phyloP scores from a whole-genome alignment of 352 stramenopile species.

The Phytophthora cactorum region DNA sequence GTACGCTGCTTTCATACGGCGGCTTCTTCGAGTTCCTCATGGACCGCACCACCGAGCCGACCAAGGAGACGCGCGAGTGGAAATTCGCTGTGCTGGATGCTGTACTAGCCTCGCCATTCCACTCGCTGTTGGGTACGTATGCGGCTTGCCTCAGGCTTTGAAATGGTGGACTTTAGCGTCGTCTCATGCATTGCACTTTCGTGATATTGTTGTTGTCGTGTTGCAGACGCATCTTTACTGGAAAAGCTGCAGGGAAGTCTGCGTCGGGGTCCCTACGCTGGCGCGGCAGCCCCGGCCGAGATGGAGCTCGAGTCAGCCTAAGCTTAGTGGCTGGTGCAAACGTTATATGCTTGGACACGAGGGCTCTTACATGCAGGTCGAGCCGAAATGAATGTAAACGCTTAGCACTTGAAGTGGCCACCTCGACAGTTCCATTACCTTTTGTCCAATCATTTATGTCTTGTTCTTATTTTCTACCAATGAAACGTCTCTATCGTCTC shows the following conservation, averaged over 20 bases:
- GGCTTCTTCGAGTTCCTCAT: constrained; percentile 89
- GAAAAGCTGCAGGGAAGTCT: constrained; percentile 67
- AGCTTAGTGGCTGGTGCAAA: constrained; percentile 2
- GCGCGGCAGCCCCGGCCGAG: constrained; percentile 44
- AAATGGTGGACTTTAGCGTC: constrained; percentile 10
- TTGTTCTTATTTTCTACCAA: constrained; percentile 1
- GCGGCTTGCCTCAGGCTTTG: constrained; percentile 7
- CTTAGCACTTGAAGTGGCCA: constrained; percentile 9
- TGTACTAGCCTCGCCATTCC: constrained; percentile 71
- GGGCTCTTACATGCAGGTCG: not conserved
- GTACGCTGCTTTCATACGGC: constrained; percentile 68
- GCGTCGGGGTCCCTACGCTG: constrained; percentile 68
- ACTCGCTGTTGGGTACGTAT: constrained; percentile 59
- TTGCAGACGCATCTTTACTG: constrained; percentile 56
- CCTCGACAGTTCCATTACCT: constrained; percentile 3
- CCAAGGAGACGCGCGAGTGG: constrained; percentile 87
- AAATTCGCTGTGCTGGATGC: constrained; percentile 89
- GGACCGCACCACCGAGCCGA: constrained; percentile 82
- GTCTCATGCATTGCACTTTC: constrained; percentile 27
- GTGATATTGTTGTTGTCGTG: constrained; percentile 32
- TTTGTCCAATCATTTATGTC: constrained; percentile 6
- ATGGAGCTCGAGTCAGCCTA: constrained; percentile 75
- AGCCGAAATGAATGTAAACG: not conserved
- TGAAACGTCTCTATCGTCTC: not conserved
- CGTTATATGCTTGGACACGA: not conserved